Conservation (phyloP, 2,329 filamentous ascomycete genomes). For the Teratosphaeria destructans region DNA sequence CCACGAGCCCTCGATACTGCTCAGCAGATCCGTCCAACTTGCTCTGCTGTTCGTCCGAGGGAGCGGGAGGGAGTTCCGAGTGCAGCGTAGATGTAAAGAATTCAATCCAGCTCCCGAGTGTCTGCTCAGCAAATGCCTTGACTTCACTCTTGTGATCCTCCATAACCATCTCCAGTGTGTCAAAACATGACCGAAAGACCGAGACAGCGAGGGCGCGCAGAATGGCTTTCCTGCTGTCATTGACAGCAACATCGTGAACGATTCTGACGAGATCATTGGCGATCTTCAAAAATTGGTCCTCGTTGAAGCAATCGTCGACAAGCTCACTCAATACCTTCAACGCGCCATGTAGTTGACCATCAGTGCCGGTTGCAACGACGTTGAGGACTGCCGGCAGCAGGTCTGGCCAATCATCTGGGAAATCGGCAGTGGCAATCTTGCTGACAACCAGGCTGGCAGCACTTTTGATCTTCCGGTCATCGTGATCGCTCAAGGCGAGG, state of each 20-base stretch:
- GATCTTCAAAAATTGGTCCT: slow-evolving; percentile 88
- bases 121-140: slow-evolving; percentile 79
- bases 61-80: slow-evolving; percentile 54
- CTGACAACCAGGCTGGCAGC: slow-evolving; percentile 83
- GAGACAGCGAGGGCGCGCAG: slow-evolving; percentile 78
- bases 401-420: slow-evolving; percentile 88
- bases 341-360: slow-evolving; percentile 77
- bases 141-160: slow-evolving; percentile 82
- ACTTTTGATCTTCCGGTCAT: slow-evolving; percentile 76
- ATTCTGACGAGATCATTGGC: slow-evolving; percentile 76
- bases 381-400: slow-evolving; percentile 72
- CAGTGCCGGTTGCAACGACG: slow-evolving; percentile 63
- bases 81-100: slow-evolving; percentile 79
- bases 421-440: slow-evolving; percentile 89
- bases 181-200: slow-evolving; percentile 84
- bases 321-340: slow-evolving; percentile 80
- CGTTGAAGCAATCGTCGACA: slow-evolving; percentile 85
- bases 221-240: slow-evolving; percentile 57
- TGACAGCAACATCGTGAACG: slow-evolving; percentile 71
- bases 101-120: slow-evolving; percentile 69
- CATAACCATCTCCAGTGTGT: slow-evolving; percentile 92
- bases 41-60: slow-evolving; percentile 51
- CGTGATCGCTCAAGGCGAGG: slow-evolving; percentile 61
- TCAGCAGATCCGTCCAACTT: slow-evolving; percentile 47
- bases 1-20: slow-evolving; percentile 69